A percentile compares a stretch with the other conserved stretches of the same genome.
Conservation (phyloP, 257 asterid species). For the Echites panduratus region DNA sequence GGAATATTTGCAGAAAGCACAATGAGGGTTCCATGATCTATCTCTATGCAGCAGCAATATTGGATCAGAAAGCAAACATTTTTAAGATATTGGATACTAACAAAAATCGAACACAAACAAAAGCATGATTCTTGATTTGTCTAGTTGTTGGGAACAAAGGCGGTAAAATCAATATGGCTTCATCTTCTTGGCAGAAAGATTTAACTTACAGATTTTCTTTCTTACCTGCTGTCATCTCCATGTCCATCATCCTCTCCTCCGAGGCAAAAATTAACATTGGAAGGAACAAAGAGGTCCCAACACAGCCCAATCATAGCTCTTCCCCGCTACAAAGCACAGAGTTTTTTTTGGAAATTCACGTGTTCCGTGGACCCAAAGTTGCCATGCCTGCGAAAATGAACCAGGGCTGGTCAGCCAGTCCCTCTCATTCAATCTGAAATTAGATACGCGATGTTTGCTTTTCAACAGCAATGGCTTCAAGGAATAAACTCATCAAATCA, state of each 20-base stretch:
- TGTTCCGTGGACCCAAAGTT: slow-evolving; percentile 46
- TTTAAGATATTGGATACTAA: neutral
- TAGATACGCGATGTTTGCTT: slow-evolving; percentile 41
- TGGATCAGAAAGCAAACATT: neutral
- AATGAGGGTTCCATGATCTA: neutral
- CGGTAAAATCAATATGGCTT: slow-evolving; percentile 8
- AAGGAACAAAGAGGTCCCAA: slow-evolving; percentile 38
- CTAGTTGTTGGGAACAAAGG: slow-evolving; percentile 13
- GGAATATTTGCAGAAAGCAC: slow-evolving; percentile 3
- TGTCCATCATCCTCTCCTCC: slow-evolving; percentile 12
- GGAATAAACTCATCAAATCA: slow-evolving; percentile 20
- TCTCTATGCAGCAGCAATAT: neutral
- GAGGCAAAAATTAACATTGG: slow-evolving; percentile 12
- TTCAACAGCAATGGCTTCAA: slow-evolving; percentile 25
- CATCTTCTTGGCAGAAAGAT: neutral
- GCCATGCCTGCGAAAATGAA: slow-evolving; percentile 20
- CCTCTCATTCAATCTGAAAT: slow-evolving; percentile 52
- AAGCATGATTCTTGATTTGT: slow-evolving; percentile 16
- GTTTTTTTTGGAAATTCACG: slow-evolving; percentile 39
- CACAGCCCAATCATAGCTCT: slow-evolving; percentile 19
- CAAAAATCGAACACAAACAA: slow-evolving; percentile 13
- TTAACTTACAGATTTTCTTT: slow-evolving; percentile 10
- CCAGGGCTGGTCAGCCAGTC: slow-evolving; percentile 39
- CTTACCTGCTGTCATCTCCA: slow-evolving; percentile 7
- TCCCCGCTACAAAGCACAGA: slow-evolving; percentile 15